A percentile compares a stretch with the other conserved stretches of the same genome.
phyloP scores from a whole-genome alignment of 345 rosid genomes.

The Ailanthus altissimus region DNA sequence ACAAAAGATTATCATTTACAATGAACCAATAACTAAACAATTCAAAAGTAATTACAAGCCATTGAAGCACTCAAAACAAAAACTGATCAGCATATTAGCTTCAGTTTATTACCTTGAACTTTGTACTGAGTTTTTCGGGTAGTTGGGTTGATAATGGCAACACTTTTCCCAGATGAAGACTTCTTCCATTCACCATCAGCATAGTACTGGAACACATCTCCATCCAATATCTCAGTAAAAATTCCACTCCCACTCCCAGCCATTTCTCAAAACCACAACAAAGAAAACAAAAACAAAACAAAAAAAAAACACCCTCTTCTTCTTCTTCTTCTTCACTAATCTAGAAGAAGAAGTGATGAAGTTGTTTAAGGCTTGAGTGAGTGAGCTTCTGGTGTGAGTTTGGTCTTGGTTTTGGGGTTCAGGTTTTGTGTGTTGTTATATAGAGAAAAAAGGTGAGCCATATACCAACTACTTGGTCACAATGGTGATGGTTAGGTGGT shows the following conservation, averaged over 20 bases:
- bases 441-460: slow-evolving; percentile 45
- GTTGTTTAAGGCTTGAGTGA: not conserved
- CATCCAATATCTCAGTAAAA: slow-evolving; percentile 80
- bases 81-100: too few relatives aligned
- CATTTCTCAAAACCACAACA: slow-evolving; percentile 31
- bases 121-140: slow-evolving; percentile 85
- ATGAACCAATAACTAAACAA: too few relatives aligned
- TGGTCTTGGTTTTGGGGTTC: not conserved
- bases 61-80: not conserved
- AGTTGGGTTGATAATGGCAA: slow-evolving; percentile 78
- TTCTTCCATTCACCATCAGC: slow-evolving; percentile 83
- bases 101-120: slow-evolving; percentile 87
- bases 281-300: not conserved
- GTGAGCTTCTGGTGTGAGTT: slow-evolving; percentile 25
- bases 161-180: slow-evolving; percentile 78
- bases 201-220: slow-evolving; percentile 84
- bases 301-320: not conserved
- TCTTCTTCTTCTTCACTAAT: not conserved
- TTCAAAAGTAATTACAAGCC: too few relatives aligned
- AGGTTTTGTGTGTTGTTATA: not conserved
- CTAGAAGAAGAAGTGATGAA: not conserved
- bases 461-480: slow-evolving; percentile 10
- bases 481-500: slow-evolving; percentile 30
- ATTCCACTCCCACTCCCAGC: slow-evolving; percentile 81
- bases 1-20: too few relatives aligned